These are phyloP conservation scores for Clonostachys chloroleuca DNA, from an alignment of 2,329 filamentous ascomycete species.

Conservation along the genomic window DNA sequence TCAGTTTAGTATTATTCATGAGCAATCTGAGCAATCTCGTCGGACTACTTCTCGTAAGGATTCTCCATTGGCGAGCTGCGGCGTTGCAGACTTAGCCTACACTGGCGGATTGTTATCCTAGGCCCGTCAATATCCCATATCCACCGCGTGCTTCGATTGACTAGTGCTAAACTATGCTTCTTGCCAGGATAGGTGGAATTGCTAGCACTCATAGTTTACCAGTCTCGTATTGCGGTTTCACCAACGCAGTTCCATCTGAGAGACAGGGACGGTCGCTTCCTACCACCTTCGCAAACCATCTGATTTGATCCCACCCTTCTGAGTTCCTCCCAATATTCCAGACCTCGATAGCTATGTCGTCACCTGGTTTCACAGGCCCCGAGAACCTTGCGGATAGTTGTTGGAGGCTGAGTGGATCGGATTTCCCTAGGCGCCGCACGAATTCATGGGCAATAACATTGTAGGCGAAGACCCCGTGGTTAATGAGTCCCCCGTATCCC, in stretches of 20 bases:
- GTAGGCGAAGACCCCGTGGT: slow-evolving; percentile 78
- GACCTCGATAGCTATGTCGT: slow-evolving; percentile 1
- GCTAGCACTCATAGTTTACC: no score
- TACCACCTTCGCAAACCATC: slow-evolving; percentile 2
- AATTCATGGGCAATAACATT: slow-evolving; percentile 68
- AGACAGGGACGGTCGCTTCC: slow-evolving; percentile 1
- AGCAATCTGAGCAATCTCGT: no score
- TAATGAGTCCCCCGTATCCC: slow-evolving; percentile 78
- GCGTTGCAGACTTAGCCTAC: no score
- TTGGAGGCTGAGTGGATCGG: slow-evolving; percentile 1
- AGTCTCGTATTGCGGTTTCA: not conserved
- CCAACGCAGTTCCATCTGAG: slow-evolving; percentile 1
- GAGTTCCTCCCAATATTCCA: not conserved
- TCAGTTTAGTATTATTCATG: no score
- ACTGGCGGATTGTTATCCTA: no score
- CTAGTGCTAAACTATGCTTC: no score
- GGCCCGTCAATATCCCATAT: no score
- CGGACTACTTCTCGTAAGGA: no score
- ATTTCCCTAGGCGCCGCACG: slow-evolving; percentile 7
- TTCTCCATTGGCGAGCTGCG: no score
- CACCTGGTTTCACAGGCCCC: slow-evolving; percentile 5
- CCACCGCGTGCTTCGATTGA: no score
- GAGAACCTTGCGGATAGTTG: slow-evolving; percentile 6
- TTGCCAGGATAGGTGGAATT: no score
- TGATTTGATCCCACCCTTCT: not conserved